These are phyloP conservation scores for Sanghuangporus weigelae DNA, from an alignment of 1,284 basidiomycete genomes.

Conservation along the genomic window DNA sequence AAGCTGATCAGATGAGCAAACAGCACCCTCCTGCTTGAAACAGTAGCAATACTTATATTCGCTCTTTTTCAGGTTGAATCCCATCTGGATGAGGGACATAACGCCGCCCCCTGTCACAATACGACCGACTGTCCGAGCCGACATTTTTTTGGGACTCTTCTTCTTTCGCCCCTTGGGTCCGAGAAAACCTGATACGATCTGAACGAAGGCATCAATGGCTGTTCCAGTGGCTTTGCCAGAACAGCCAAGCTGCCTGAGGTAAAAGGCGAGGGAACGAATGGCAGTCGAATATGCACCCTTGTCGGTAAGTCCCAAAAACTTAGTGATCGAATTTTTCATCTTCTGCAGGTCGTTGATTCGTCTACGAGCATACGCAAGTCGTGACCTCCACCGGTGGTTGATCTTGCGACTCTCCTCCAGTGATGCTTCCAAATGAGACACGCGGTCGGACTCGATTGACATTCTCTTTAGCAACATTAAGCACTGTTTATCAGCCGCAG, in stretches of 20 bases:
- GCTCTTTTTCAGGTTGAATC: neutral
- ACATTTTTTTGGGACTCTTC: neutral
- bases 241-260: neutral
- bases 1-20: neutral
- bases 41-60: neutral
- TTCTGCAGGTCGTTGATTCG: neutral
- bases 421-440: neutral
- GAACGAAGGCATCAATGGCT: neutral
- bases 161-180: neutral
- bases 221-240: neutral
- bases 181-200: neutral
- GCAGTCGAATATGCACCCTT: neutral
- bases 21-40: neutral
- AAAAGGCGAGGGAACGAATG: neutral
- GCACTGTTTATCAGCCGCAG: neutral
- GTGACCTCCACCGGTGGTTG: neutral
- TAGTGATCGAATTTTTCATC: neutral
- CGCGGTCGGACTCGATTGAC: neutral
- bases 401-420: neutral
- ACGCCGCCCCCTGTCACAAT: neutral
- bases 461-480: neutral
- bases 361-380: neutral
- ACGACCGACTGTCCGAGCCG: neutral
- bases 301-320: neutral
- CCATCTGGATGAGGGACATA: neutral